Base-by-base conservation (phyloP, 495 filamentous ascomycete genomes). In the Tuber microsphaerosporum region DNA sequence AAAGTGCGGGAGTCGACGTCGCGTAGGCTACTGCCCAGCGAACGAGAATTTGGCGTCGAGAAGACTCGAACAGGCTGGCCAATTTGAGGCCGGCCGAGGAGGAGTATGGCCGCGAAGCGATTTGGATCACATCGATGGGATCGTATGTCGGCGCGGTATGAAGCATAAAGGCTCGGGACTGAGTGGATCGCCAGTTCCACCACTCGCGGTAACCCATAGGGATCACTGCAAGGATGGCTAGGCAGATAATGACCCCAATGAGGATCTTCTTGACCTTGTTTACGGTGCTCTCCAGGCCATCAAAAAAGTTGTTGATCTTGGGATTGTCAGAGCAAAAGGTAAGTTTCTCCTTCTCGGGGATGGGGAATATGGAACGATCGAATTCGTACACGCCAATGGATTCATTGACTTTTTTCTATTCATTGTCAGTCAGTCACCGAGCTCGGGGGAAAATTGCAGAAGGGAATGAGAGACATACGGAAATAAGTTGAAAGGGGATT, bases 1-100 rank as follows among this genome's bases (percentile, higher is more conserved):
- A 93, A 20, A 99, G 86, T 6, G 94, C 96, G 0, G 94, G 90
- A 0, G 91, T 83, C 7, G 94, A 92, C 1, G 95, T 98, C 22
- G 88, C 88, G 82, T 99, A 99, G 22, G 94, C 91, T 72, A 97
- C 86, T 45, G 89, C 88, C 95, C 95, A 99, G 43, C 95, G 89
- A 2, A 89, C 87, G 17, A 96, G 85, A 26, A 91, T 88, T 79
- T 92, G 90, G 42, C 88, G 87, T 75, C 90, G 91, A 61, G 87
- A 87, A 71, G 88, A 88, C 75, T 86, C 88, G 84, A 94, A 91
- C n/a, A 85, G 85, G 20, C 86, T 86, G n/a, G 93, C 90, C 20
- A 91, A 79, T 84, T 89, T 90, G 81, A 97, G 88, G 43, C 95
- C 95, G 10, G 87, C 81, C 9, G 87, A 87, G 2, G 91, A 87